Conservation (phyloP, 1,139 yeast species). For the Yamadazyma kanchanaburiensis region DNA sequence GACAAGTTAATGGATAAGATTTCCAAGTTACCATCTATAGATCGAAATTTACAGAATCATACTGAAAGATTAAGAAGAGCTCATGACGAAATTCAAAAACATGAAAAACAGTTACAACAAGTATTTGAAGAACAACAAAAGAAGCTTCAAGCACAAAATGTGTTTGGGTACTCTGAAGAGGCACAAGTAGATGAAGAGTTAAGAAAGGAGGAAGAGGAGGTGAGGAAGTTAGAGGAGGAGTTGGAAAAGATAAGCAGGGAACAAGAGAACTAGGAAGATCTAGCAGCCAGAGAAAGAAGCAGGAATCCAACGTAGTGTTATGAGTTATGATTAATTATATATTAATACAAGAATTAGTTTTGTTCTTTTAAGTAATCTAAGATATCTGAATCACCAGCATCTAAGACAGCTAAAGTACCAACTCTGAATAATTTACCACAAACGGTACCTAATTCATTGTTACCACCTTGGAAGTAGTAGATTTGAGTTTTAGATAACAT, state of each 20-base stretch:
- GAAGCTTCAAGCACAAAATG: conserved; percentile 25
- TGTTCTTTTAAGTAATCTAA: conserved; percentile 46
- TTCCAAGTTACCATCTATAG: too few relatives aligned
- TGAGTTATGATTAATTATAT: conserved; percentile 8
- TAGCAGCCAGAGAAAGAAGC: neutral
- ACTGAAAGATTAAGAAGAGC: too few relatives aligned
- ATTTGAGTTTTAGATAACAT: conserved; percentile 99
- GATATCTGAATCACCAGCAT: conserved; percentile 99
- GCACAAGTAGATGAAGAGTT: conserved; percentile 32
- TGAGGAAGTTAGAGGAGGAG: conserved; percentile 27
- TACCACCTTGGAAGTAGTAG: conserved; percentile 99
- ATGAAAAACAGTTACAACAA: conserved; percentile 25
- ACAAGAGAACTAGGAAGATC: neutral
- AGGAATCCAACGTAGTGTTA: conserved; percentile 3
- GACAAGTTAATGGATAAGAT: too few relatives aligned
- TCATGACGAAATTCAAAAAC: conserved; percentile 12
- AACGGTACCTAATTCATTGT: conserved; percentile 99
- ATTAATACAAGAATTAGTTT: conserved; percentile 10
- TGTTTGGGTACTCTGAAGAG: conserved; percentile 7
- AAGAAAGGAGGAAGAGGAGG: conserved; percentile 31
- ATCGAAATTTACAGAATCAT: too few relatives aligned
- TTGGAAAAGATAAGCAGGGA: conserved; percentile 18
- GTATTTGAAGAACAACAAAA: conserved; percentile 24
- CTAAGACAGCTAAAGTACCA: conserved; percentile 93
- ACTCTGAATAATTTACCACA: conserved; percentile 99